These are phyloP conservation scores for Paspalum vaginatum DNA, from an alignment of 176 grass and related monocot species.

Conservation along the genomic window DNA sequence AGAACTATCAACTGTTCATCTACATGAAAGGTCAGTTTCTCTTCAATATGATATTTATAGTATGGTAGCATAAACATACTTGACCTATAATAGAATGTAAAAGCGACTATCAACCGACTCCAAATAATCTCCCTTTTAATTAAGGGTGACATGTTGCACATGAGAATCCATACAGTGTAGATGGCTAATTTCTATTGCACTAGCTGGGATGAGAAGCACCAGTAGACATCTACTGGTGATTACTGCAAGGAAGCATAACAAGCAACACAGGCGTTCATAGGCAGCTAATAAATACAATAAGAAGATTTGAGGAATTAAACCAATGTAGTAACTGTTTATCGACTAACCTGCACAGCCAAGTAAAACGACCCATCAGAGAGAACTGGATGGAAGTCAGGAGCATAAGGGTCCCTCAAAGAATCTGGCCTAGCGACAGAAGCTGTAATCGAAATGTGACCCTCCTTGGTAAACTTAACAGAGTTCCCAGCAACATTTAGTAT, in stretches of 20 bases:
- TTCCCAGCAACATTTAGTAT: conserved; percentile 90
- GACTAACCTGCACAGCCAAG: conserved; percentile 75
- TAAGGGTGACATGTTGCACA: background rate
- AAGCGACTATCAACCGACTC: background rate
- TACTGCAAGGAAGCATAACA: conserved; percentile 15
- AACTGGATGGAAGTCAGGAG: conserved; percentile 78
- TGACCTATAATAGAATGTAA: background rate
- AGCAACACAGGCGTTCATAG: background rate
- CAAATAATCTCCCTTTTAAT: background rate
- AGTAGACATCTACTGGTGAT: background rate
- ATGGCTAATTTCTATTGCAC: background rate
- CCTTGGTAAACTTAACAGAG: conserved; percentile 86
- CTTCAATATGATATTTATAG: background rate
- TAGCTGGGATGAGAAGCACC: conserved; percentile 13
- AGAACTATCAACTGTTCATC: conserved; percentile 7
- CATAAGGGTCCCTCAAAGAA: conserved; percentile 56
- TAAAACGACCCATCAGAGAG: conserved; percentile 66
- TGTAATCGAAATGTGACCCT: conserved; percentile 73
- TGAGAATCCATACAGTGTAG: background rate
- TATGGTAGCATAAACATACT: background rate
- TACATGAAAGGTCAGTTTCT: conserved; percentile 4
- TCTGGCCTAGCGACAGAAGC: conserved; percentile 66
- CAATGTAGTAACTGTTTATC: conserved; percentile 12
- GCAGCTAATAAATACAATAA: background rate
- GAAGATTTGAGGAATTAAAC: background rate